phyloP scores from a whole-genome alignment of 2,329 filamentous ascomycete genomes.

The Uncinocarpus reesii region DNA sequence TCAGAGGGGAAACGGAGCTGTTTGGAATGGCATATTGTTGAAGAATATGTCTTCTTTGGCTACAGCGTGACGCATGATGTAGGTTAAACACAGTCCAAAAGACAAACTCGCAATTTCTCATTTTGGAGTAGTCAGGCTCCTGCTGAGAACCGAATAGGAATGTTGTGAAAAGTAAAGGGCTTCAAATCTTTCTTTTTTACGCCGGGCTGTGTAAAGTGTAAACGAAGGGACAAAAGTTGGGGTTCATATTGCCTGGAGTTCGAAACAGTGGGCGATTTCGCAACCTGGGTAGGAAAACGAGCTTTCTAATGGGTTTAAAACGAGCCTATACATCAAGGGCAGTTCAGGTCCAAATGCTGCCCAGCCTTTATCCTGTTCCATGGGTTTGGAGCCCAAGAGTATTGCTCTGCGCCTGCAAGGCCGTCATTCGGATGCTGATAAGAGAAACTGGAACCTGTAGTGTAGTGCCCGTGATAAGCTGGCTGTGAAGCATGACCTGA shows the following conservation, averaged over 20 bases:
- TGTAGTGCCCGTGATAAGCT: constrained; percentile 1
- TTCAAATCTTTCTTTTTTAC: too few relatives aligned
- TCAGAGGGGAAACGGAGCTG: not conserved
- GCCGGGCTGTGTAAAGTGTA: too few relatives aligned
- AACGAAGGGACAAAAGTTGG: too few relatives aligned
- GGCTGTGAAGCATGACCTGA: constrained; percentile 3
- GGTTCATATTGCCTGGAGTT: too few relatives aligned
- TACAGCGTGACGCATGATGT: too few relatives aligned
- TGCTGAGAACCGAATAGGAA: too few relatives aligned
- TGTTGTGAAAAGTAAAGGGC: not conserved
- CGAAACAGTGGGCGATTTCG: too few relatives aligned
- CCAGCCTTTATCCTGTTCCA: constrained; percentile 10
- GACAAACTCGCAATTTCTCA: too few relatives aligned
- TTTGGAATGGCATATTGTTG: constrained; percentile 1
- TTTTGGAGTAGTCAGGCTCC: not conserved
- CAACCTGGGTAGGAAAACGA: not conserved
- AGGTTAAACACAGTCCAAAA: too few relatives aligned
- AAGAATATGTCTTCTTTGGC: not conserved
- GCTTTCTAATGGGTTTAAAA: not conserved
- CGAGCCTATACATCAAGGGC: not conserved
- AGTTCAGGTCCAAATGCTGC: not conserved
- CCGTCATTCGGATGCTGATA: constrained; percentile 6
- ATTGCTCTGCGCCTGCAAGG: constrained; percentile 5
- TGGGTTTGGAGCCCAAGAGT: constrained; percentile 8
- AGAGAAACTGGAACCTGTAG: constrained; percentile 2